phyloP scores from a whole-genome alignment of 2,329 filamentous ascomycete genomes.

The Cladosporium colombiae region DNA sequence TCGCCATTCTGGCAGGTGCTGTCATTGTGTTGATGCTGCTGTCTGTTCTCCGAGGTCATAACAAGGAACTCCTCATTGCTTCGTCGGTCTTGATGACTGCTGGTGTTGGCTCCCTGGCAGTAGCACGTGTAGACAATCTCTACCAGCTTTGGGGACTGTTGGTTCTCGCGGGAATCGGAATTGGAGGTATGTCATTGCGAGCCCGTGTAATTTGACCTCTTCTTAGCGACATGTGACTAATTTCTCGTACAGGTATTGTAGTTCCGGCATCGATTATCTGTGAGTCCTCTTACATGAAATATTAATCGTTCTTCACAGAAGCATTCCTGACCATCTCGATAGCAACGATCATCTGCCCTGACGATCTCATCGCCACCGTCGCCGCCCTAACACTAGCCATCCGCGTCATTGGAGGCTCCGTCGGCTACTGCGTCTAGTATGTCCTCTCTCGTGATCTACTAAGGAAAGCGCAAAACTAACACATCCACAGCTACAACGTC shows the following conservation, averaged over 20 bases:
- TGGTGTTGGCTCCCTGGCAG: conserved; percentile 41
- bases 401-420: conserved; percentile 66
- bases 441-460: conserved; percentile 30
- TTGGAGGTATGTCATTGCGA: conserved; percentile 51
- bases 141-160: conserved; percentile 46
- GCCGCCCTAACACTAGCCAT: conserved; percentile 69
- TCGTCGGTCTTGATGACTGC: conserved; percentile 66
- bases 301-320: too few species aligned
- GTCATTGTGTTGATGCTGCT: conserved; percentile 60
- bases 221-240: not conserved
- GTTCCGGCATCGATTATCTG: conserved; percentile 66
- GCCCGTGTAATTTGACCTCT: not conserved
- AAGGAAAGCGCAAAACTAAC: conserved; percentile 32
- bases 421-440: conserved; percentile 49
- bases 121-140: conserved; percentile 36
- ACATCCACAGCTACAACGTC: conserved; percentile 48
- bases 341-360: conserved; percentile 67
- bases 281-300: conserved; percentile 15
- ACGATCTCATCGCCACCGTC: conserved; percentile 69
- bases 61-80: conserved; percentile 60
- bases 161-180: conserved; percentile 62
- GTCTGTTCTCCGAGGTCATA: conserved; percentile 59
- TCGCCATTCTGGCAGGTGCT: conserved; percentile 63
- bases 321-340: conserved; percentile 1
- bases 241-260: conserved; percentile 49